Evolutionary conservation across 2,329 filamentous ascomycete genomes (phyloP).

Genomic region (Epichloe coenophiala): DNA sequence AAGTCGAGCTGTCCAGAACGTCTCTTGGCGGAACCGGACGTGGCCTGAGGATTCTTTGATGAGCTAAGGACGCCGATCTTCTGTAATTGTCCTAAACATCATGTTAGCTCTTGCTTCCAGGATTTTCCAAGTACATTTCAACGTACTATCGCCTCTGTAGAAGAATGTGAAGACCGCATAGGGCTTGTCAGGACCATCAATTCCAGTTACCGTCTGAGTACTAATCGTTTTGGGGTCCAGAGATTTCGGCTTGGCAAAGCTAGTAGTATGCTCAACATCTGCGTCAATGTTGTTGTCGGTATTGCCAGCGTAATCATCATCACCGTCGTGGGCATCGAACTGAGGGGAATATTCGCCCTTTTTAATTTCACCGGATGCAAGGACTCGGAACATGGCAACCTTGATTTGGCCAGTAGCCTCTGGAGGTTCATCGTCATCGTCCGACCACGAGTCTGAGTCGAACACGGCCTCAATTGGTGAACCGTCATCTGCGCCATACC

Average conservation of each 20-base stretch:
- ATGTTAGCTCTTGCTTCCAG: background rate
- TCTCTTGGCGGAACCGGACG: constrained; percentile 53
- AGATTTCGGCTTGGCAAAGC: constrained; percentile 92
- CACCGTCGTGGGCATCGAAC: constrained; percentile 92
- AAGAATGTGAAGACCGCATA: constrained; percentile 97
- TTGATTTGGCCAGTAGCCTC: constrained; percentile 97
- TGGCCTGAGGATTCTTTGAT: constrained; percentile 49
- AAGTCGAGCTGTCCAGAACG: constrained; percentile 78
- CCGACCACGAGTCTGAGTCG: constrained; percentile 63
- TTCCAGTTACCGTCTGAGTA: constrained; percentile 97
- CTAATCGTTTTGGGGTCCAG: constrained; percentile 95
- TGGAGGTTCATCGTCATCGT: constrained; percentile 74
- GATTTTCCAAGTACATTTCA: background rate
- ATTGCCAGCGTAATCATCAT: constrained; percentile 50
- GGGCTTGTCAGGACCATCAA: constrained; percentile 89
- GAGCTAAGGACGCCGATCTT: constrained; percentile 85
- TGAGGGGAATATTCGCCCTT: constrained; percentile 96
- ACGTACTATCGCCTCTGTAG: constrained; percentile 87
- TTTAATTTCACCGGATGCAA: constrained; percentile 96
- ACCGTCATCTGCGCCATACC: constrained; percentile 66
- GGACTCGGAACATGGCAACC: constrained; percentile 86
- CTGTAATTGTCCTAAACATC: constrained; percentile 63
- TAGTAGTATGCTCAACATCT: constrained; percentile 92
- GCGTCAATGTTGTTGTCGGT: constrained; percentile 52
- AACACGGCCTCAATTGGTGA: constrained; percentile 57